Percentiles rank a stretch among this genome's conserved stretches.
phyloP scores from a whole-genome alignment of 306 rosid species.

The Inga oerstediana region DNA sequence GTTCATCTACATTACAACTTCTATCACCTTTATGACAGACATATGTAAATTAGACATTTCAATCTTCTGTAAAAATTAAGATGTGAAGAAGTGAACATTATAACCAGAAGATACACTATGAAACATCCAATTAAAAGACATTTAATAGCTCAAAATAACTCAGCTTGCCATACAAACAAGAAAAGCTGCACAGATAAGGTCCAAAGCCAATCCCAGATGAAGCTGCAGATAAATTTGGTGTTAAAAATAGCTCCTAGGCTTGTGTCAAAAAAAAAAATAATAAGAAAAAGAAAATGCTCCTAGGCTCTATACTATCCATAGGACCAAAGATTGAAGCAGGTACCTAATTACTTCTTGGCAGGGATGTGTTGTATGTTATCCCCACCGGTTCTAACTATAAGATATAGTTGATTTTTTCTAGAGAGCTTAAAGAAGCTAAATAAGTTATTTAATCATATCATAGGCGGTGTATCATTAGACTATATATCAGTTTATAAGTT shows the following conservation, averaged over 20 bases:
- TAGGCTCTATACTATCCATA: neutral
- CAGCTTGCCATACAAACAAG: neutral
- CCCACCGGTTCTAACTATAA: no score
- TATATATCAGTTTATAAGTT: no score
- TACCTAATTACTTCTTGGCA: neutral
- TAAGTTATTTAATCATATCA: no score
- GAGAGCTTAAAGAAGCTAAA: no score
- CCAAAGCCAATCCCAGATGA: neutral
- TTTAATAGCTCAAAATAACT: neutral
- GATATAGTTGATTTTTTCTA: no score
- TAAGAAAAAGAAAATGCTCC: neutral
- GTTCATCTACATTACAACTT: conserved; percentile 4
- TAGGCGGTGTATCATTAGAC: no score
- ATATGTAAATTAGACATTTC: neutral
- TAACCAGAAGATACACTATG: neutral
- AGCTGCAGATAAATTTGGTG: conserved; percentile 6
- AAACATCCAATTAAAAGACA: conserved; percentile 7
- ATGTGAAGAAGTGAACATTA: neutral
- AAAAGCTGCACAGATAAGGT: neutral
- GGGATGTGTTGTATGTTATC: neutral
- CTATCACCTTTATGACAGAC: conserved; percentile 11
- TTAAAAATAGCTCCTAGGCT: conserved; percentile 9
- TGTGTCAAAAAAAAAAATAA: no score
- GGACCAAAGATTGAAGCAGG: conserved; percentile 7
- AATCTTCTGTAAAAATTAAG: conserved; percentile 9